These are phyloP conservation scores for Phlebiopsis flavidoalba DNA, from an alignment of 768 basidiomycete genomes.

Conservation along the genomic window DNA sequence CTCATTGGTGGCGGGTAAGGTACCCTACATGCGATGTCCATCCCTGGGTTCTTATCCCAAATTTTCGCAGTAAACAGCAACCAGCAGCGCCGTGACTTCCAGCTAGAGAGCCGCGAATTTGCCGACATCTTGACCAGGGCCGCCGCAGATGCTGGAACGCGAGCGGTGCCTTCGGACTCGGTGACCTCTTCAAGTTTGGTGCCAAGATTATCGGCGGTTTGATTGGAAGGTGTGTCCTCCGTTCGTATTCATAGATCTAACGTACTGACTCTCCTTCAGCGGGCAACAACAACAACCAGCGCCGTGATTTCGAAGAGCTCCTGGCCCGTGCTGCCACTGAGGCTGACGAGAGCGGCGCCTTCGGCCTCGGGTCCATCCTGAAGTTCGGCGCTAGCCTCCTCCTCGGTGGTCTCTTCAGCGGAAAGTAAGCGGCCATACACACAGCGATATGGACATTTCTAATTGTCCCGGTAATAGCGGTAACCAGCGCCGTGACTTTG, in stretches of 20 bases:
- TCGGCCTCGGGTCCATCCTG: background rate
- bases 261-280: background rate
- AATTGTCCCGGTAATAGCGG: background rate
- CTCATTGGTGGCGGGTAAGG: too few species aligned
- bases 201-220: background rate
- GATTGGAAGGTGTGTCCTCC: too few species aligned
- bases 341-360: background rate
- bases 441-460: background rate
- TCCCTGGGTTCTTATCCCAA: too few species aligned
- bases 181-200: background rate
- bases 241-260: too few species aligned
- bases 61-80: background rate
- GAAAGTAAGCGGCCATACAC: background rate
- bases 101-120: background rate
- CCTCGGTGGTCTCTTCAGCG: background rate
- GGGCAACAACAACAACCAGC: constrained; percentile 1
- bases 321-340: constrained; percentile 2
- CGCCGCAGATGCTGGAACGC: background rate
- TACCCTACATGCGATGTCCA: too few species aligned
- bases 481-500: background rate
- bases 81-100: background rate
- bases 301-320: background rate
- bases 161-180: background rate
- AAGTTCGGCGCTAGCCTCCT: background rate
- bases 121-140: background rate